These are phyloP conservation scores for Heracleum sosnowskyi DNA, from an alignment of 129 eudicot species.

Conservation along the genomic window DNA sequence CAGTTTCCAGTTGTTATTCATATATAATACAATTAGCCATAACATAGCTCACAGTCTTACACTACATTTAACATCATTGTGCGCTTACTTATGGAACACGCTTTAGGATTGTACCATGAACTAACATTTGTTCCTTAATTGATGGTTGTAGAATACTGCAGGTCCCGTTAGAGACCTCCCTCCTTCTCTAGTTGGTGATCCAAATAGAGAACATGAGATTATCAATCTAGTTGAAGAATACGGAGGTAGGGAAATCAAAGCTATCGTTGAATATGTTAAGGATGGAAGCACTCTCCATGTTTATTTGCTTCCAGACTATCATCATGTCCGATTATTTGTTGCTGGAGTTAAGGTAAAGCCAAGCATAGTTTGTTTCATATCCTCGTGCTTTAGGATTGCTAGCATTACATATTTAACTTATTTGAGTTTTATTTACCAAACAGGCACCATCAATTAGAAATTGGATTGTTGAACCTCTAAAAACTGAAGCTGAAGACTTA, in stretches of 20 bases:
- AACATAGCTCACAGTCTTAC: constrained; percentile 2
- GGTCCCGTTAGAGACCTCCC: constrained; percentile 85
- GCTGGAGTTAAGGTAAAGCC: constrained; percentile 76
- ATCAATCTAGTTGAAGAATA: constrained; percentile 41
- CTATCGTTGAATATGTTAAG: constrained; percentile 87
- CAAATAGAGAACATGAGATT: too few relatives aligned
- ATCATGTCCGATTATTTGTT: constrained; percentile 82
- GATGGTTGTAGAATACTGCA: constrained; percentile 42
- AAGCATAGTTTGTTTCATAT: not conserved
- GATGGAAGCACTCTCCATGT: constrained; percentile 95
- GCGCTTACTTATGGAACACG: not conserved
- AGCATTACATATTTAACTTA: not conserved
- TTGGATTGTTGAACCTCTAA: constrained; percentile 40
- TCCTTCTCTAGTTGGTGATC: constrained; percentile 83
- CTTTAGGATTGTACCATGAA: too few relatives aligned
- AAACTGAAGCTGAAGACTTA: constrained; percentile 52
- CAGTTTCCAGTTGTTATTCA: too few relatives aligned
- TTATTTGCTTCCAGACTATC: constrained; percentile 84
- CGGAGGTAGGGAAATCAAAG: constrained; percentile 57
- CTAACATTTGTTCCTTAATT: constrained; percentile 5
- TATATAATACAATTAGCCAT: constrained; percentile 45
- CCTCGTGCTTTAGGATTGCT: not conserved
- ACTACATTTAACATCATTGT: not conserved
- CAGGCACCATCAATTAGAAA: constrained; percentile 91
- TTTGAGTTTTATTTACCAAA: not conserved